Base-by-base conservation (phyloP, 768 basidiomycete species). In the Thelephora aurantiotincta region DNA sequence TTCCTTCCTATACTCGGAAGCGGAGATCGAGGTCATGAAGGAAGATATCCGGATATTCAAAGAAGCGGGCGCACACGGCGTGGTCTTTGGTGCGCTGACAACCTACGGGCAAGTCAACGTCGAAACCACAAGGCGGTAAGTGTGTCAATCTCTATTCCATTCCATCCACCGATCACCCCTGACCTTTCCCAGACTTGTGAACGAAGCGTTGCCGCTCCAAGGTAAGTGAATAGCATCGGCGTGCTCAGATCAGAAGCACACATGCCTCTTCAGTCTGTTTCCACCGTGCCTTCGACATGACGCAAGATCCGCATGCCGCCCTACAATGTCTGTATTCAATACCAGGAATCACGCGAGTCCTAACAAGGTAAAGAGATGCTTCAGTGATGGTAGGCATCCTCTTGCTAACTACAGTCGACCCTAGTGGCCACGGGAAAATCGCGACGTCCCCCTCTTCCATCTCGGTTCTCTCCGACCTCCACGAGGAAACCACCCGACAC, bases 221-320 rank as follows among this genome's bases (percentile, higher is more conserved):
- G 76, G 85, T 82, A 30, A 30, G 26, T 30, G 26, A 30, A 30
- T 44, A 49, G 44, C 42, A 2, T 9, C 11, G 12, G 2, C 11
- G 1, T 6, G 3, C 11, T 3, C 30, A 23, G 26, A 45, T 34
- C 13, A 19, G 33, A 19, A 12, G 35, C 23, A 3, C 33, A 34
- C 11, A 14, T 46, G 13, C 23, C 19, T 26, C 18, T 34, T 5
- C 48, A 86, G 85, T 82, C 37, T 84, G 81, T 53, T 86, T 87
- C 59, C 84, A 87, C 57, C 68, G 84, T 47, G 85, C 84, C 26
- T 79, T 87, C 52, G 86, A 88, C 54, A 77, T 89, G 81, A 73
- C 75, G 12, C 59, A 60, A 44, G 69, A 80, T 53, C 56, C 72
- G 2, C 46, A n/a, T 36, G 6, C 51, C 63, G 62, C 64, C 6